Percentiles rank a stretch among this genome's conserved stretches.
These are phyloP conservation scores for Umbelopsis isabellina DNA, from an alignment of 192 early-diverging fungal genomes.

Conservation along the genomic window DNA sequence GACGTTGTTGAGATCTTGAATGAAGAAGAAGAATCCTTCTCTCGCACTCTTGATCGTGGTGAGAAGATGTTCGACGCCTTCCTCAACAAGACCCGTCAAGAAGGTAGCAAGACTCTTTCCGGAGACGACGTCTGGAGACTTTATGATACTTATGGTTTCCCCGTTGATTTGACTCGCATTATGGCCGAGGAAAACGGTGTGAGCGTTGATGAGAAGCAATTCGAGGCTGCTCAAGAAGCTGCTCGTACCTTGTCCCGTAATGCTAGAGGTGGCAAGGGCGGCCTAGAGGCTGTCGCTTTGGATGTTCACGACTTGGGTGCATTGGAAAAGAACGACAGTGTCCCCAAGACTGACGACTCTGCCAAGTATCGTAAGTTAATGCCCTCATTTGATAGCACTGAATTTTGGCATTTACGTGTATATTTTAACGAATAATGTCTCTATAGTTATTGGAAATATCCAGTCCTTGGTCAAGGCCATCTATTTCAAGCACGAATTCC, in stretches of 20 bases:
- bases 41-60: constrained; percentile 95
- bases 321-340: constrained; percentile 70
- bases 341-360: constrained; percentile 83
- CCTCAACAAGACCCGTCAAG: constrained; percentile 66
- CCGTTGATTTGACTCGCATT: constrained; percentile 93
- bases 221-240: constrained; percentile 73
- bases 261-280: constrained; percentile 52
- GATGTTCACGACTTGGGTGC: constrained; percentile 92
- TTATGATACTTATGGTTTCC: constrained; percentile 99
- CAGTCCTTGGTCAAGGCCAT: constrained; percentile 81
- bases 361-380: constrained; percentile 76
- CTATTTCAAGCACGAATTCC: constrained; percentile 60
- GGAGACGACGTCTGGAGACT: constrained; percentile 96
- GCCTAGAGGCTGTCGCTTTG: constrained; percentile 69
- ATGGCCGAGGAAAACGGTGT: constrained; percentile 98
- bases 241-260: constrained; percentile 77
- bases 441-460: constrained; percentile 63
- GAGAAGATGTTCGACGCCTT: constrained; percentile 90
- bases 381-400: neutral
- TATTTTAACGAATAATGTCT: neutral
- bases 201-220: constrained; percentile 82
- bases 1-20: constrained; percentile 94
- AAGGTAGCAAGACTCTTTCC: constrained; percentile 63
- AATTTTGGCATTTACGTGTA: neutral
- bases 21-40: constrained; percentile 95